Conservation (phyloP, 768 basidiomycete species). For the Termitomyces heimii region DNA sequence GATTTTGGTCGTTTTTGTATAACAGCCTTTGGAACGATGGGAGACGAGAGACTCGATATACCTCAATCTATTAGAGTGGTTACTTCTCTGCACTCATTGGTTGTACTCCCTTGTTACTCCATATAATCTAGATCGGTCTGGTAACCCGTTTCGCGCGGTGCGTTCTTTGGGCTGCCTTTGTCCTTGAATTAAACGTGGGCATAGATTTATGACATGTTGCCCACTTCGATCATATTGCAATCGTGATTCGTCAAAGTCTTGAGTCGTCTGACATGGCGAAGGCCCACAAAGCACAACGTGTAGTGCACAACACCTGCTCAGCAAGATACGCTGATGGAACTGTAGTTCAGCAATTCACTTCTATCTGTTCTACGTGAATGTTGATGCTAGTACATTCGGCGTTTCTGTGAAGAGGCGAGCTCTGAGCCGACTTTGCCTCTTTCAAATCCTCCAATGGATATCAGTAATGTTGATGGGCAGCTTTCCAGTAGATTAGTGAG, state of each 20-base stretch:
- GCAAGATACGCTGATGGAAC: not conserved
- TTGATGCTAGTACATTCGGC: not conserved
- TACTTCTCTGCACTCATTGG: not conserved
- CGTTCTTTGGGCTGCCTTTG: not conserved
- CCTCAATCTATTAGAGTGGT: not conserved
- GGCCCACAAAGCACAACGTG: not conserved
- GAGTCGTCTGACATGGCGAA: not conserved
- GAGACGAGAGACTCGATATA: not conserved
- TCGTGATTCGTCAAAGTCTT: not conserved
- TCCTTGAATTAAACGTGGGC: not conserved
- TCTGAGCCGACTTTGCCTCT: not conserved
- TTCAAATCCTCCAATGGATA: not conserved
- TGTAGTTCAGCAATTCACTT: not conserved
- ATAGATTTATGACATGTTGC: not conserved
- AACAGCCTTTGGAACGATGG: not conserved
- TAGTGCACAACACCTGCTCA: not conserved
- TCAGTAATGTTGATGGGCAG: not conserved
- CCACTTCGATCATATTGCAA: not conserved
- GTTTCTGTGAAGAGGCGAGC: not conserved
- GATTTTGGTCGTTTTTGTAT: not conserved
- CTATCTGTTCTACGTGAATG: not conserved
- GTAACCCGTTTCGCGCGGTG: not conserved
- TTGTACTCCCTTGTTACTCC: not conserved
- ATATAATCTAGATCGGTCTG: constrained; percentile 1
- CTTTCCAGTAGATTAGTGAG: not conserved